A percentile compares a stretch with the other conserved stretches of the same genome.
Conservation (phyloP, 345 rosid species). For the Erodium maritimum region DNA sequence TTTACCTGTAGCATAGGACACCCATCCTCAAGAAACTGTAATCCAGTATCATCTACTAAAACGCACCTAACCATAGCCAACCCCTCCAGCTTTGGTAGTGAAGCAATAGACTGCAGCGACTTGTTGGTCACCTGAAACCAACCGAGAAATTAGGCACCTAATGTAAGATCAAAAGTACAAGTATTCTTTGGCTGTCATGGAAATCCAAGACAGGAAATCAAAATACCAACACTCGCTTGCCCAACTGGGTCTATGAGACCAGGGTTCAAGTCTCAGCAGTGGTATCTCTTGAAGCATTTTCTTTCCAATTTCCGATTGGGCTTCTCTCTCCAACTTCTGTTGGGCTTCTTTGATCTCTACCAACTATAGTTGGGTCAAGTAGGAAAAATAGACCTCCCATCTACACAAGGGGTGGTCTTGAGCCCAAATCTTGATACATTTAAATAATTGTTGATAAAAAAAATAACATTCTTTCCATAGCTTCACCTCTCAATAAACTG, state of each 20-base stretch:
- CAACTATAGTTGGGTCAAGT: no score
- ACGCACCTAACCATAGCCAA: constrained; percentile 52
- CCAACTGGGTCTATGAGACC: no score
- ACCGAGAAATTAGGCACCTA: constrained; percentile 1
- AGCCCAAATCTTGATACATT: no score
- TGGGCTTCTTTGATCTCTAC: no score
- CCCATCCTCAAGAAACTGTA: constrained; percentile 43
- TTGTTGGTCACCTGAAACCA: constrained; percentile 59
- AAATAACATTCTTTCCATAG: background rate
- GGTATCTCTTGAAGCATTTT: no score
- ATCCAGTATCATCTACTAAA: constrained; percentile 53
- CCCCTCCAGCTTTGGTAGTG: constrained; percentile 48
- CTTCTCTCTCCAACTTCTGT: no score
- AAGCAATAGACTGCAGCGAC: constrained; percentile 50
- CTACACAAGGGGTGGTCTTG: no score
- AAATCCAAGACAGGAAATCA: background rate
- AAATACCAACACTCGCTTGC: no score
- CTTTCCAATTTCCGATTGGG: no score
- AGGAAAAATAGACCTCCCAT: no score
- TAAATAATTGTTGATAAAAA: no score
- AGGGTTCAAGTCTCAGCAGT: no score
- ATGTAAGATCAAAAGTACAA: background rate
- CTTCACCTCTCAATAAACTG: background rate
- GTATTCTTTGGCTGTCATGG: background rate
- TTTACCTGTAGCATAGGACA: constrained; percentile 64